Base-by-base conservation (phyloP, 2,329 filamentous ascomycete genomes). In the Aspergillus japonicus region DNA sequence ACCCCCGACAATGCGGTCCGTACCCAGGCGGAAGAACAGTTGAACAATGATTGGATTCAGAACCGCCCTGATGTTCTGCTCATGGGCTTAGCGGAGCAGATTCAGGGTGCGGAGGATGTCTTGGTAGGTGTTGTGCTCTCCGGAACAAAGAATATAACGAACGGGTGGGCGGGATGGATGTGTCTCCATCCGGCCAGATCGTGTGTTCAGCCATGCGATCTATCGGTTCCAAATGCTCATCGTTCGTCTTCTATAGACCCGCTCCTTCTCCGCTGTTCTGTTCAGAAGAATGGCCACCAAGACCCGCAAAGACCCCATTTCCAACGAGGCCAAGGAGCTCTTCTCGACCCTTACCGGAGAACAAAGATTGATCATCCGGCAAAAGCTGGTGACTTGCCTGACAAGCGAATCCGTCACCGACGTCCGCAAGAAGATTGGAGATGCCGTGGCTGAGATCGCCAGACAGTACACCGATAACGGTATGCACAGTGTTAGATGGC, bases 391-490 rank as follows among this genome's bases (percentile, higher is more conserved):
- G 47, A 85, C 93, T 71, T 87, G 87, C 55, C 82, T 97, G 56
- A 86, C 86, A 59, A 82, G 81, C 62, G 95, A 98, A 79, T 81
- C 85, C 23, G 85, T 90, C 63, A 85, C 87, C 62, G 82, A 85
- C 44, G 90, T 96, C 50, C 85, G 95, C 70, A 95, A 96, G 80
- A 99, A 99, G 78, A 90, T 98, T 73, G 95, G 93, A 69, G 95
- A 99, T 78, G 92, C 94, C n/a, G 90, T 98, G 63, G 95, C 95
- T 24, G 95, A 99, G 78, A 84, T 99, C 62, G 95, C 94, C 49
- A 87, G 95, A 71, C 92, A 99, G 80, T 97, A 97, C 78, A 90
- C 91, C 49, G 95, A 98, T 70, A 92, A 90, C 71, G 89, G 92
- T 96, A 83, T 75, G 88, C 80, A 58, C 48, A 19, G 24, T 29